Evolutionary conservation across 2,329 filamentous ascomycete genomes (phyloP).

Genomic region (Aspergillus calidoustus): DNA sequence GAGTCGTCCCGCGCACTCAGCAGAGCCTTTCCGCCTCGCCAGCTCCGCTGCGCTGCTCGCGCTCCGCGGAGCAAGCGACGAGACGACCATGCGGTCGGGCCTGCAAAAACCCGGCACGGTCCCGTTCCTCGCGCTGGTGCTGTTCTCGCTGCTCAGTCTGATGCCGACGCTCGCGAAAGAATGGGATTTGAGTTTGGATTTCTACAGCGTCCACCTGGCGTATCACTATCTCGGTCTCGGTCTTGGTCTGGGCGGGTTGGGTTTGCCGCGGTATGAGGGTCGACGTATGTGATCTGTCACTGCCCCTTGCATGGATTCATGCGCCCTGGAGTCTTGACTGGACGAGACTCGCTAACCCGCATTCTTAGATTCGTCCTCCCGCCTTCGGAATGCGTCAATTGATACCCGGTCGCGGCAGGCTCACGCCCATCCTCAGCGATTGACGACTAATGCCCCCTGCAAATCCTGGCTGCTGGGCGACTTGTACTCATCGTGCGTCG

Average conservation of each 20-base stretch:
- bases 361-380: slow-evolving; percentile 29
- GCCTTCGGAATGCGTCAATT: slow-evolving; percentile 30
- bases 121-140: slow-evolving; percentile 37
- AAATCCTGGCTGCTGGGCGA: slow-evolving; percentile 25
- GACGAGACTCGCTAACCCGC: slow-evolving; percentile 5
- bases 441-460: slow-evolving; percentile 7
- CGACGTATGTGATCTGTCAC: slow-evolving; percentile 29
- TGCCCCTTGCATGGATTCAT: slow-evolving; percentile 9
- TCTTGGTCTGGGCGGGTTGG: too few relatives aligned
- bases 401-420: slow-evolving; percentile 23
- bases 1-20: slow-evolving; percentile 10
- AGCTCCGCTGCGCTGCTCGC: neutral
- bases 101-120: slow-evolving; percentile 40
- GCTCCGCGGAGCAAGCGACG: slow-evolving; percentile 19
- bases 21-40: too few relatives aligned
- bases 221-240: slow-evolving; percentile 31
- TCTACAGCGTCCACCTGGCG: slow-evolving; percentile 34
- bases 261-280: slow-evolving; percentile 21
- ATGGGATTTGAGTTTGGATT: slow-evolving; percentile 15
- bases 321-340: neutral
- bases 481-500: slow-evolving; percentile 15
- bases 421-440: slow-evolving; percentile 19
- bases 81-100: slow-evolving; percentile 39
- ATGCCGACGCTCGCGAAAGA: slow-evolving; percentile 38
- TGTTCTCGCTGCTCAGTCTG: slow-evolving; percentile 40